Evolutionary conservation across 768 basidiomycete genomes (phyloP).

Genomic region (Trametes punicea): DNA sequence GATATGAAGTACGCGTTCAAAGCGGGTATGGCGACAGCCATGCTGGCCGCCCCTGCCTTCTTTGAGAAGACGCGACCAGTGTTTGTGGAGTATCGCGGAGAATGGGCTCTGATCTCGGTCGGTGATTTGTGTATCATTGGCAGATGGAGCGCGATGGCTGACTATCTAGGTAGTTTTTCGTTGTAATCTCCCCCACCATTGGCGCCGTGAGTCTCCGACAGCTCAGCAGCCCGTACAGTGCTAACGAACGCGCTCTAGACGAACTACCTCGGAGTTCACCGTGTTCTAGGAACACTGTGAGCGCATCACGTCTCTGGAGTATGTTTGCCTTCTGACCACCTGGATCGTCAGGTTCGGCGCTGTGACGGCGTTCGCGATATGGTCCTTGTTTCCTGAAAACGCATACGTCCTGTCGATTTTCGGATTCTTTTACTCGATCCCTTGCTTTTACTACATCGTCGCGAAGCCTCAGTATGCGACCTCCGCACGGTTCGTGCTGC

Average conservation of each 20-base stretch:
- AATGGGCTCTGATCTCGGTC: constrained; percentile 95
- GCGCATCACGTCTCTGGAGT: constrained; percentile 24
- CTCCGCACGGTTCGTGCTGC: constrained; percentile 73
- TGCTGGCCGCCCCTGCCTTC: constrained; percentile 88
- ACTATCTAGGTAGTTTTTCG: constrained; percentile 57
- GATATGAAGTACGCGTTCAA: constrained; percentile 89
- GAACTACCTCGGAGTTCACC: constrained; percentile 80
- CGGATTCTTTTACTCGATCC: constrained; percentile 87
- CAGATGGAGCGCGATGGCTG: constrained; percentile 7
- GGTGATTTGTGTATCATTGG: not conserved
- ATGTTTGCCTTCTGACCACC: constrained; percentile 7
- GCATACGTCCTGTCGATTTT: constrained; percentile 72
- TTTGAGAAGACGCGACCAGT: constrained; percentile 70
- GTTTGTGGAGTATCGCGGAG: constrained; percentile 82
- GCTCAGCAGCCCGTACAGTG: constrained; percentile 10
- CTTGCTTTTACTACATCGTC: constrained; percentile 91
- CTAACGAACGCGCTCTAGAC: constrained; percentile 49
- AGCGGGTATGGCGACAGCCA: constrained; percentile 75
- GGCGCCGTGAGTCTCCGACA: constrained; percentile 58
- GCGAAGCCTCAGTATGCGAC: constrained; percentile 73
- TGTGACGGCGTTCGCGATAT: constrained; percentile 65
- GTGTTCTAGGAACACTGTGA: constrained; percentile 82
- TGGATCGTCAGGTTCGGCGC: constrained; percentile 64
- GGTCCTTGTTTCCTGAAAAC: constrained; percentile 73
- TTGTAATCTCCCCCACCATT: constrained; percentile 89